Conservation (phyloP, 139 green algal genomes). For the Coelastrella sp. region DNA sequence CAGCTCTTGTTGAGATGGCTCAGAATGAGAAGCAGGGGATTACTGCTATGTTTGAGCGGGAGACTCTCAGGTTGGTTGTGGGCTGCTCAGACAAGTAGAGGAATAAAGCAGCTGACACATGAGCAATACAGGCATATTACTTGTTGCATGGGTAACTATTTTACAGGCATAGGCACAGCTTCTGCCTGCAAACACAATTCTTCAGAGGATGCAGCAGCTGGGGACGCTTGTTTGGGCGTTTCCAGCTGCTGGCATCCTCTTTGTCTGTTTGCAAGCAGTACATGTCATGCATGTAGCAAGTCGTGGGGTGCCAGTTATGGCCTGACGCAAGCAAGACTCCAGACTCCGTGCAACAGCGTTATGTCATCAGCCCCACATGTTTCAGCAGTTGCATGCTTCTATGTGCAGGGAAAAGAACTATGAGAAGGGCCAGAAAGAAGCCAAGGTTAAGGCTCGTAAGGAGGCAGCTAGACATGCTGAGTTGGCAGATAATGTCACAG, state of each 20-base stretch:
- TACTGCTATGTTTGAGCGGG: slow-evolving; percentile 76
- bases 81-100: neutral
- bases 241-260: too few relatives aligned
- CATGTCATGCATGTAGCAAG: too few relatives aligned
- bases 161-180: too few relatives aligned
- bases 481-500: slow-evolving; percentile 67
- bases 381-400: neutral
- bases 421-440: slow-evolving; percentile 92
- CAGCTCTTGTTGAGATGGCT: slow-evolving; percentile 78
- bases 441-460: slow-evolving; percentile 78
- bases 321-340: neutral
- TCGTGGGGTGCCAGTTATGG: too few relatives aligned
- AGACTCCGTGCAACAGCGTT: too few relatives aligned
- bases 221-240: too few relatives aligned
- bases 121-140: neutral
- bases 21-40: slow-evolving; percentile 87
- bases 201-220: too few relatives aligned
- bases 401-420: slow-evolving; percentile 90
- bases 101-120: neutral
- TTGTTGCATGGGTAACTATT: too few relatives aligned
- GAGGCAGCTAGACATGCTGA: slow-evolving; percentile 78
- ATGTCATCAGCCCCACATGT: neutral
- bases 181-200: too few relatives aligned
- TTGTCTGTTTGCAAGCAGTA: too few relatives aligned
- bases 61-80: slow-evolving; percentile 58